These are phyloP conservation scores for Viola odorata DNA, from an alignment of 345 rosid species.

Conservation along the genomic window DNA sequence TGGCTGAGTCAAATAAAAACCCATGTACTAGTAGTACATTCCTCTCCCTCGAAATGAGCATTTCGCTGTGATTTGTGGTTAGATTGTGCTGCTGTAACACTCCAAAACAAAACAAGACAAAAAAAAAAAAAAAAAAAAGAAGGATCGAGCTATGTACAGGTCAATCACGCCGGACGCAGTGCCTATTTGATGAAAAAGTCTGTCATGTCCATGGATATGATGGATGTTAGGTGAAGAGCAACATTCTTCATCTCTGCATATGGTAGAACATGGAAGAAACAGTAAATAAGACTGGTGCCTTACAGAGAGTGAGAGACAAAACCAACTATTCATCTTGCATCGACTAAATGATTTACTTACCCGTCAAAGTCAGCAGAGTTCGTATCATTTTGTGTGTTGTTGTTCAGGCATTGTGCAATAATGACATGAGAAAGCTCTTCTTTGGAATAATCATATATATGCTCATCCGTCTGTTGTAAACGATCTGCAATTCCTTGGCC, in stretches of 20 bases:
- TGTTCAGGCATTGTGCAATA: not conserved
- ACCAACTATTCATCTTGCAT: too few relatives aligned
- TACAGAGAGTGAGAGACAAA: not conserved
- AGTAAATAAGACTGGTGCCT: constrained; percentile 6
- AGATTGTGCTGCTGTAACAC: too few relatives aligned
- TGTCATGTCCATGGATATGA: constrained; percentile 5
- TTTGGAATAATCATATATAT: not conserved
- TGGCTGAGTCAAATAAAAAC: too few relatives aligned
- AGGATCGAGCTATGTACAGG: constrained; percentile 1
- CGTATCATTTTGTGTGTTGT: too few relatives aligned
- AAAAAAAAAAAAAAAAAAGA: constrained; percentile 17
- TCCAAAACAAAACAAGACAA: not conserved
- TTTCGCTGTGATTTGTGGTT: too few relatives aligned
- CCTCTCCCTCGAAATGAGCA: too few relatives aligned
- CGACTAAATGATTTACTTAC: too few relatives aligned
- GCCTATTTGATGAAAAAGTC: not conserved
- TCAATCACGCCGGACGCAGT: too few relatives aligned
- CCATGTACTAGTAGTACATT: too few relatives aligned
- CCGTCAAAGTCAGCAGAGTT: too few relatives aligned
- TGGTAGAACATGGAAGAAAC: constrained; percentile 2
- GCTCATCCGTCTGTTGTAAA: constrained; percentile 36
- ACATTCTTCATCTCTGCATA: constrained; percentile 6
- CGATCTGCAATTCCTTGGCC: constrained; percentile 57
- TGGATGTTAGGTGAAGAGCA: not conserved
- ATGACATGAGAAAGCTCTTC: not conserved